Base-by-base conservation (phyloP, 73 alveolate species). In the Paramecium biaurelia region DNA sequence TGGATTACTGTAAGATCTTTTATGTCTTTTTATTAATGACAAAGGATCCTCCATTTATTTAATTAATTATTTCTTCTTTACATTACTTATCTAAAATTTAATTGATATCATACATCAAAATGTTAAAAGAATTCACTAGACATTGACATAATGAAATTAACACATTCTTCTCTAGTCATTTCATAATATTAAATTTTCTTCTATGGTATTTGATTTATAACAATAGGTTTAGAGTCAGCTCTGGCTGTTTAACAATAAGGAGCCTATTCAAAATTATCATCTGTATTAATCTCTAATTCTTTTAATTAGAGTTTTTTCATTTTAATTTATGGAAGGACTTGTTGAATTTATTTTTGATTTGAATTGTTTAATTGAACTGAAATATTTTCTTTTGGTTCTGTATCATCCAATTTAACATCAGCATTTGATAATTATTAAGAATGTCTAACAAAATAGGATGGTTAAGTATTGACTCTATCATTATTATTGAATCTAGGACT, bases 1-100 rank as follows among this genome's bases (percentile, higher is more conserved):
- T 79, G 90, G 90, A 79, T 79, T 79, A 79, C 90, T 79, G 24
- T 43, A 79, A 43, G 90, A 79, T 79, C 90, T 38, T 63, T 79
- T 79, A 18, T 0, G n/a, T 79, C 74, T 79, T 38, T 42, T 18
- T 42, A n/a, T 53, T 53, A 18, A 18, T n/a, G 20, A 53, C 14
- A 53, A 2, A 18, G 68, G 30, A 14, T 79, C 57, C 21, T 79
- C 56, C 90, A 79, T 79, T 24, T 45, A 12, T 79, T 47, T 79
- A 3, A 43, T 79, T 47, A 79, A 79, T 24, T 79, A 45, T 45
- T 79, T 30, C 49, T 79, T 79, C 28, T 45, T 79, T 15, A 79
- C 18, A 18, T 47, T 79, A 45, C 56, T 45, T 42, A 79, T 34
- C 90, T 79, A 79, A 41, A 14, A 14, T 79, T 11, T 38, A 23